These are phyloP conservation scores for Daldinia sp. DNA, from an alignment of 2,329 filamentous ascomycete genomes.

Conservation along the genomic window DNA sequence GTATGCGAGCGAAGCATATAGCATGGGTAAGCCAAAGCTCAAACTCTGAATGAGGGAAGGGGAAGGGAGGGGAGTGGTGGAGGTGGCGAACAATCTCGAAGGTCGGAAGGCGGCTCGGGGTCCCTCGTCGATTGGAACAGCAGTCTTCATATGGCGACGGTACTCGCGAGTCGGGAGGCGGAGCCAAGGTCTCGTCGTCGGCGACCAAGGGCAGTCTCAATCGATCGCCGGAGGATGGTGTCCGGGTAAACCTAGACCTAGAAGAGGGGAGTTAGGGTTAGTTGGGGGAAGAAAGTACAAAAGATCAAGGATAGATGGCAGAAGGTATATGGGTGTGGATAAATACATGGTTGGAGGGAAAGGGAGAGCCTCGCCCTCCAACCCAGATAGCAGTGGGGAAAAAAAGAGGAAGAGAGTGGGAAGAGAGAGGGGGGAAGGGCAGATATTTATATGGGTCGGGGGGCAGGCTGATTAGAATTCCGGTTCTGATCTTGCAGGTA, in stretches of 20 bases:
- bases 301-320: background rate
- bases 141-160: conserved; percentile 1
- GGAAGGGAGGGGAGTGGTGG: too few species aligned
- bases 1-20: background rate
- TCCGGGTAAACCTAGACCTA: background rate
- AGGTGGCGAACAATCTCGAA: too few species aligned
- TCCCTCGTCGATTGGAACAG: background rate
- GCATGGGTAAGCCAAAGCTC: background rate
- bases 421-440: too few species aligned
- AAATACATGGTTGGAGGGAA: too few species aligned
- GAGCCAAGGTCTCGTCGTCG: conserved; percentile 6
- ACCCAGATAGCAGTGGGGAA: too few species aligned
- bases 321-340: too few species aligned
- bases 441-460: too few species aligned
- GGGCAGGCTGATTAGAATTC: too few species aligned
- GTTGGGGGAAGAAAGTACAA: background rate
- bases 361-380: too few species aligned
- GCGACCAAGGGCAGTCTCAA: background rate
- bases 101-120: background rate
- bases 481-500: too few species aligned
- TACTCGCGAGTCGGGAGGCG: conserved; percentile 21
- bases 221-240: conserved; percentile 2
- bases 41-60: too few species aligned
- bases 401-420: too few species aligned
- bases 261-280: background rate